Percentiles rank a stretch among this genome's conserved stretches.
These are phyloP conservation scores for Fusarium domesticum DNA, from an alignment of 2,329 filamentous ascomycete species.

Conservation along the genomic window DNA sequence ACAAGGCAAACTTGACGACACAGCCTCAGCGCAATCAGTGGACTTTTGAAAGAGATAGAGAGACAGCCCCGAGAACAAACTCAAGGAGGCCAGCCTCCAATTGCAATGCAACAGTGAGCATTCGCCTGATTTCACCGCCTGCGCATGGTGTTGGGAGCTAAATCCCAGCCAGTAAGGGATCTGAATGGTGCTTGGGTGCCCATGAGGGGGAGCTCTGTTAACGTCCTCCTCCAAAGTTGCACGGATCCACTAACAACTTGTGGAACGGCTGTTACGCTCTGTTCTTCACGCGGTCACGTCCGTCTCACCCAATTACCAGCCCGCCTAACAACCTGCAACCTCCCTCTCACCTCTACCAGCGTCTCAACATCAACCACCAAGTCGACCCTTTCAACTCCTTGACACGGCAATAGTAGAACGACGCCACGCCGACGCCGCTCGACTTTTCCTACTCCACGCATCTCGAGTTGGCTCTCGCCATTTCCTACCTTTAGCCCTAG, in stretches of 20 bases:
- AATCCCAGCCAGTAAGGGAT: too few species aligned
- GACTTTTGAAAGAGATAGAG: too few species aligned
- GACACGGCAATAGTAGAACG: conserved; percentile 24
- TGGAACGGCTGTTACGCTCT: background rate
- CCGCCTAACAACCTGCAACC: conserved; percentile 23
- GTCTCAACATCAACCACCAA: conserved; percentile 24
- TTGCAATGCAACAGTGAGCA: background rate
- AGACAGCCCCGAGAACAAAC: too few species aligned
- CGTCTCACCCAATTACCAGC: conserved; percentile 22
- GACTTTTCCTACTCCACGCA: too few species aligned
- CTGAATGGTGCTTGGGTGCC: too few species aligned
- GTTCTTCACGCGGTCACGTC: conserved; percentile 5
- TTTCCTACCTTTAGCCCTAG: conserved; percentile 4
- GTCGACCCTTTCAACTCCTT: conserved; percentile 20
- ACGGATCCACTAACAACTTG: conserved; percentile 11
- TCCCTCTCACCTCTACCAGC: conserved; percentile 28
- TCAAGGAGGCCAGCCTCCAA: too few species aligned
- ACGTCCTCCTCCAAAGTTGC: background rate
- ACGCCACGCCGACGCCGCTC: conserved; percentile 21
- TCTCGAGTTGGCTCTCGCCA: conserved; percentile 7
- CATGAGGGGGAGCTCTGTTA: conserved; percentile 9
- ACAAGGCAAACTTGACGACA: background rate
- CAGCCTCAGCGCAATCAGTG: conserved; percentile 3
- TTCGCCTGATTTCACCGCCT: conserved; percentile 22
- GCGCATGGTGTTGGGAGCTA: conserved; percentile 2